Conservation (phyloP, 768 basidiomycete genomes). For the Gyrodon lividus region DNA sequence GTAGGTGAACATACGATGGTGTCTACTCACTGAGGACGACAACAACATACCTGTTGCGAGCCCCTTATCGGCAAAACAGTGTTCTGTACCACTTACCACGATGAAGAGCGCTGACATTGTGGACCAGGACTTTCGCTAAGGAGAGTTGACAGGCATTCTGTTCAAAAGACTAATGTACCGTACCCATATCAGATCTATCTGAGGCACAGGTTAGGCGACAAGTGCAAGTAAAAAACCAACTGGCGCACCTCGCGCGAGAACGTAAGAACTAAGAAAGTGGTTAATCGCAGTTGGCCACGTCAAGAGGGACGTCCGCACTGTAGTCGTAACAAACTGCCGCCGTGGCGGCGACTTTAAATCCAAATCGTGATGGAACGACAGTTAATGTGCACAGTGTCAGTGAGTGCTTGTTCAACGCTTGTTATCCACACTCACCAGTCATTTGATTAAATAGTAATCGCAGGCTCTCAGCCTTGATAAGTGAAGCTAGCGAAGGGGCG, state of each 20-base stretch:
- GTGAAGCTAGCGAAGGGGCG: not conserved
- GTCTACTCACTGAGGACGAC: not conserved
- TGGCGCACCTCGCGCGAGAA: conserved; percentile 7
- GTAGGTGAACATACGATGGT: not conserved
- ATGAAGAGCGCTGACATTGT: conserved; percentile 8
- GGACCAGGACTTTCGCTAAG: conserved; percentile 12
- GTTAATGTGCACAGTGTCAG: not conserved
- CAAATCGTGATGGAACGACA: not conserved
- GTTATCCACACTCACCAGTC: not conserved
- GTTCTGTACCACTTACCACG: conserved; percentile 1
- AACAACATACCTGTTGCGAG: not conserved
- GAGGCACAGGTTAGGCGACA: not conserved
- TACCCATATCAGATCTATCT: conserved; percentile 17
- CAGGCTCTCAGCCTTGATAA: not conserved
- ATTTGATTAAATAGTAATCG: not conserved
- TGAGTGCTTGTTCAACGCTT: not conserved
- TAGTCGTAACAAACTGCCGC: conserved; percentile 11
- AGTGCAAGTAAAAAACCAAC: not conserved
- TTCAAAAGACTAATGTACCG: not conserved
- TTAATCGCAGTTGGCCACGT: not conserved
- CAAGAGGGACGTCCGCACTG: not conserved
- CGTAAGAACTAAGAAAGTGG: conserved; percentile 3
- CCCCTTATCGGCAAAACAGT: not conserved
- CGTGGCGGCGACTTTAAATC: conserved; percentile 1
- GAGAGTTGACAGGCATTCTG: not conserved